These are phyloP conservation scores for Spiromastix sp. DNA, from an alignment of 2,329 filamentous ascomycete species.

Conservation along the genomic window DNA sequence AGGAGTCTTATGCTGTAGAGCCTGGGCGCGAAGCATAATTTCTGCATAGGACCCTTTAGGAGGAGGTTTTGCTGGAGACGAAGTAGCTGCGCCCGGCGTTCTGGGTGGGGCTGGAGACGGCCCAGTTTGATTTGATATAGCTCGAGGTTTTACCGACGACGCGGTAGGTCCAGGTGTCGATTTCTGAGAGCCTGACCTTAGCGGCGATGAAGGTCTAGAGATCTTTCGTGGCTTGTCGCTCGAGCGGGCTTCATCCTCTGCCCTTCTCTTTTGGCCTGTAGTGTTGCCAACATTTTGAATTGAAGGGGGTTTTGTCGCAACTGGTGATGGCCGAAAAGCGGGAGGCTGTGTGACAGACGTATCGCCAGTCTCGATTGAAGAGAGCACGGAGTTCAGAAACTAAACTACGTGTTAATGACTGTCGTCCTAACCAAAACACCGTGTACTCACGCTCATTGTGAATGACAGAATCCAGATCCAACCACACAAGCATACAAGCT, in stretches of 20 bases:
- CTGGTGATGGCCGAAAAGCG: slow-evolving; percentile 3
- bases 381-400: slow-evolving; percentile 43
- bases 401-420: slow-evolving; percentile 12
- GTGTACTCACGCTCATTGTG: slow-evolving; percentile 30
- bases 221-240: not conserved
- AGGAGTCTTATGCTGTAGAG: slow-evolving; percentile 37
- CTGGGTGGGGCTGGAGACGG: slow-evolving; percentile 9
- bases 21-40: slow-evolving; percentile 49
- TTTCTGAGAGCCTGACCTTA: slow-evolving; percentile 1
- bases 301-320: slow-evolving; percentile 1
- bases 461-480: not conserved
- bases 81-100: slow-evolving; percentile 7
- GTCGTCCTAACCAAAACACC: not conserved
- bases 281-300: not conserved
- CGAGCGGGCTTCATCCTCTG: not conserved
- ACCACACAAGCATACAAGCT: not conserved
- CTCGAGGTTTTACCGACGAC: not conserved
- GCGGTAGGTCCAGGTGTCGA: not conserved
- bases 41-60: slow-evolving; percentile 51
- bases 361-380: slow-evolving; percentile 37
- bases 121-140: slow-evolving; percentile 4
- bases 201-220: slow-evolving; percentile 3
- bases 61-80: slow-evolving; percentile 31
- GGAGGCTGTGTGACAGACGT: slow-evolving; percentile 14
- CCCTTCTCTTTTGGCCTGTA: slow-evolving; percentile 2